Base-by-base conservation (phyloP, 441 rosid species). In the Biscutella laevigata region DNA sequence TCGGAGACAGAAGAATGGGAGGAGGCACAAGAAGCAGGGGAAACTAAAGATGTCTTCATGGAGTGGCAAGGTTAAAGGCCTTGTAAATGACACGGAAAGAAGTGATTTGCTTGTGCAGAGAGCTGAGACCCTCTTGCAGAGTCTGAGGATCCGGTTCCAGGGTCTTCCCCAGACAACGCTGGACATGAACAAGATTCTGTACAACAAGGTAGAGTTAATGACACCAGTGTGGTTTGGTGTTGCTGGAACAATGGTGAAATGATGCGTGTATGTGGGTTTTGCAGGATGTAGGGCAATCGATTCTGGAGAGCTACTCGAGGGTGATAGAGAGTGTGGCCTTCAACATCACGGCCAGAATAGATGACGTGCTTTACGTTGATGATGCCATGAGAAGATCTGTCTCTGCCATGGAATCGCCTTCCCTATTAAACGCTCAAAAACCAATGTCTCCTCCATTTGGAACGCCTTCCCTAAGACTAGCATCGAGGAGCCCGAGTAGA, bases 311-410 rank as follows among this genome's bases (percentile, higher is more conserved):
- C 75, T 92, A 92, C 79, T 86, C 98, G 1, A 80, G 98, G 74
- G 98, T 92, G 43, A 80, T 78, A 84, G 98, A 92, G 81, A 86
- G 98, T 79, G 57, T 88, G 75, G 98, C 98, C 46, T 88, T 92
- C 74, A 92, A 92, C 77, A 77, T 88, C 21, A 86, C 75, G 66
- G 97, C 98, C 9, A 92, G 97, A 69, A 86, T 88, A 59, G 98
- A 92, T 4, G 98, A 88, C 55, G 91, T 92, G 53, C 69, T 88
- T 10, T 88, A 73, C 20, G 98, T 81, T 13, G 95, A 92, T 50
- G 96, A 88, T 58, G 74, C 94, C 12, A 67, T 55, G 37, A 83
- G 71, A 59, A 69, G 66, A 66, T 70, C 76, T 42, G 78, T 79
- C 9, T 78, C 82, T 11, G 79, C 69, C 5, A 73, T 78, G 10